Evolutionary conservation across 371 early-diverging fungal genomes (phyloP).

Genomic region (Rhizopus stolonifer): DNA sequence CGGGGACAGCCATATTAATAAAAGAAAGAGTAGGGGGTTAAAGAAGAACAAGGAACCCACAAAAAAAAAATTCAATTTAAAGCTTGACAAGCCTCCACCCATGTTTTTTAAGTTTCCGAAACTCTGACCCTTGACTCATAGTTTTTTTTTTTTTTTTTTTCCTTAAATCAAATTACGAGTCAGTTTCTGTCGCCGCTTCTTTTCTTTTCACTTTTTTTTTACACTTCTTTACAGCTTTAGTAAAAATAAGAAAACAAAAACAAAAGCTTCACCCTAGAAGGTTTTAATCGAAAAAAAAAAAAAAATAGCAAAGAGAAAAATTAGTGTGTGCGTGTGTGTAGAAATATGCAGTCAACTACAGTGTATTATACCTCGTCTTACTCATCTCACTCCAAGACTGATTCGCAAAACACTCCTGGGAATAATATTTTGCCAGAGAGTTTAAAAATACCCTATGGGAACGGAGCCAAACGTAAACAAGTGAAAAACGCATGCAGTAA

Average conservation of each 20-base stretch:
- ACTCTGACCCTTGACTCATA: no score
- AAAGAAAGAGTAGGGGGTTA: conserved; percentile 25
- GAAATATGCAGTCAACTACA: conserved; percentile 1
- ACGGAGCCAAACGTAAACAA: conserved; percentile 22
- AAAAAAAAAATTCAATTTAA: background rate
- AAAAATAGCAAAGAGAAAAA: no score
- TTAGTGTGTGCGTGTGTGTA: no score
- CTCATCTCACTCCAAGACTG: conserved; percentile 17
- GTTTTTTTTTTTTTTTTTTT: no score
- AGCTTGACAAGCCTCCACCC: no score
- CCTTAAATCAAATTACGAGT: conserved; percentile 8
- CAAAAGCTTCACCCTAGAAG: no score
- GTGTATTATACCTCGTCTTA: conserved; percentile 14
- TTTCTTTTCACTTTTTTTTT: conserved; percentile 3
- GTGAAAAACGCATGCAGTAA: no score
- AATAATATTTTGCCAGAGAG: conserved; percentile 18
- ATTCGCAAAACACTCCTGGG: conserved; percentile 5
- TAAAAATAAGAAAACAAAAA: no score
- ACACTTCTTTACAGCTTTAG: no score
- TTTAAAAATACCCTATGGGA: conserved; percentile 9
- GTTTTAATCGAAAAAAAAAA: no score
- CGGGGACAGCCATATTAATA: conserved; percentile 15
- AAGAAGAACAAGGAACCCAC: conserved; percentile 9
- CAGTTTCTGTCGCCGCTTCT: conserved; percentile 27
- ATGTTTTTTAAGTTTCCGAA: no score